phyloP scores from a whole-genome alignment of 225 moss, liverwort and hornwort species.

The Straminergon stramineum region DNA sequence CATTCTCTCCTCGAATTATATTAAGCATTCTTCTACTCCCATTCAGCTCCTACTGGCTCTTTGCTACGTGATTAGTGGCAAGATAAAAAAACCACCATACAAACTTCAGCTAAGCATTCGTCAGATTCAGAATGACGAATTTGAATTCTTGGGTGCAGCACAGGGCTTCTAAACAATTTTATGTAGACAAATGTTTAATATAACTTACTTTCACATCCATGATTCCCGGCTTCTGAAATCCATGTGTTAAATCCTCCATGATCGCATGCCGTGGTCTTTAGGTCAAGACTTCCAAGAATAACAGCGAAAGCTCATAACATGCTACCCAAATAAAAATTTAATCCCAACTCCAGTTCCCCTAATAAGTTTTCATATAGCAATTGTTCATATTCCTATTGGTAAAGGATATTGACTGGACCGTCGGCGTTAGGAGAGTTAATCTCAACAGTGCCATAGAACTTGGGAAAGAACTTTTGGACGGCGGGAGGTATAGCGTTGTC shows the following conservation, averaged over 20 bases:
- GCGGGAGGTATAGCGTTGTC: constrained; percentile 43
- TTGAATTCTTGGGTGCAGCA: not conserved
- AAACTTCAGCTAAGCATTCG: not conserved
- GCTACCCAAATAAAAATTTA: not conserved
- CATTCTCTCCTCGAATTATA: not conserved
- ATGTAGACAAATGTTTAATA: not conserved
- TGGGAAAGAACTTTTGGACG: constrained; percentile 50
- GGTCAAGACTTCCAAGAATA: constrained; percentile 3
- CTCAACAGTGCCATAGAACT: constrained; percentile 49
- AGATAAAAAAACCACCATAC: not conserved
- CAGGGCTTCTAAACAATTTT: not conserved
- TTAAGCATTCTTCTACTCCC: not conserved
- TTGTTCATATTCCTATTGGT: not conserved
- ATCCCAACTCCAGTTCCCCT: not conserved
- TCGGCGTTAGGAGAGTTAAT: constrained; percentile 28
- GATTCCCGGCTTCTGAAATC: constrained; percentile 60
- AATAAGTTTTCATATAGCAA: not conserved
- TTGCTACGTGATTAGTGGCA: not conserved
- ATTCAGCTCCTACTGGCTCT: not conserved
- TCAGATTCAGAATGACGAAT: not conserved
- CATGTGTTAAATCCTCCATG: constrained; percentile 78
- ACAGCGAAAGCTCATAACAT: not conserved
- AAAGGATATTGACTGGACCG: constrained; percentile 69
- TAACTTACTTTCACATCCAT: constrained; percentile 74
- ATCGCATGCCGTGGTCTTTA: constrained; percentile 51